phyloP scores from a whole-genome alignment of 495 filamentous ascomycete genomes.

The Podospora comata region DNA sequence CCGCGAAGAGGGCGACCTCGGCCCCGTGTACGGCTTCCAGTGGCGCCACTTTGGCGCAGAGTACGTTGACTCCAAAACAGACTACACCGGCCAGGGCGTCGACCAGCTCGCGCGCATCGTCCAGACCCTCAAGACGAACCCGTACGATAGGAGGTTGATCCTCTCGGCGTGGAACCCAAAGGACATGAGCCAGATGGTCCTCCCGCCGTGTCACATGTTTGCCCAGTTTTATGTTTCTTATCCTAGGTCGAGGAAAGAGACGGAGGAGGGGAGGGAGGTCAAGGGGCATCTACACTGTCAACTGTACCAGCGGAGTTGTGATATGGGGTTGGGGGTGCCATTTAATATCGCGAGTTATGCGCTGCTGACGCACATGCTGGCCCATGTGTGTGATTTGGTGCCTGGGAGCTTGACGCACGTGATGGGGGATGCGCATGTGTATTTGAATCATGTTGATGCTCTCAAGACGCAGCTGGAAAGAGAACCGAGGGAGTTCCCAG shows the following conservation, averaged over 20 bases:
- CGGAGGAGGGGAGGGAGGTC: conserved; percentile 37
- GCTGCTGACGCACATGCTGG: conserved; percentile 88
- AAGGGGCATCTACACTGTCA: conserved; percentile 75
- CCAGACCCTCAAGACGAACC: conserved; percentile 71
- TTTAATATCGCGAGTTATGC: conserved; percentile 98
- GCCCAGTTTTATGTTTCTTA: conserved; percentile 96
- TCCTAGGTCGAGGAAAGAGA: conserved; percentile 41
- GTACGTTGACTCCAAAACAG: conserved; percentile 72
- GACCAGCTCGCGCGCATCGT: conserved; percentile 89
- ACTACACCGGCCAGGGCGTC: conserved; percentile 85
- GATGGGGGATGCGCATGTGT: conserved; percentile 96
- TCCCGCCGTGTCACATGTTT: conserved; percentile 99
- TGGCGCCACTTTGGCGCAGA: conserved; percentile 97
- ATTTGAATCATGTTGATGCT: conserved; percentile 88
- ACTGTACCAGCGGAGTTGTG: conserved; percentile 90
- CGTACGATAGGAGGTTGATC: conserved; percentile 86
- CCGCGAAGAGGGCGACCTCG: conserved; percentile 82
- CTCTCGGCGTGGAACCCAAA: conserved; percentile 90
- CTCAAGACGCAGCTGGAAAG: conserved; percentile 73
- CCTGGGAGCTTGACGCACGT: conserved; percentile 84
- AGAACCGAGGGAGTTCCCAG: conserved; percentile 79
- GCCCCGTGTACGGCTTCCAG: conserved; percentile 97
- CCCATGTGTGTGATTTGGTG: conserved; percentile 75
- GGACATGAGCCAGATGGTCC: conserved; percentile 83
- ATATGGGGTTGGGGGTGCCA: conserved; percentile 95